Evolutionary conservation across 805 yeast genomes (phyloP).

Genomic region (Saccharomycopsis fermentans): DNA sequence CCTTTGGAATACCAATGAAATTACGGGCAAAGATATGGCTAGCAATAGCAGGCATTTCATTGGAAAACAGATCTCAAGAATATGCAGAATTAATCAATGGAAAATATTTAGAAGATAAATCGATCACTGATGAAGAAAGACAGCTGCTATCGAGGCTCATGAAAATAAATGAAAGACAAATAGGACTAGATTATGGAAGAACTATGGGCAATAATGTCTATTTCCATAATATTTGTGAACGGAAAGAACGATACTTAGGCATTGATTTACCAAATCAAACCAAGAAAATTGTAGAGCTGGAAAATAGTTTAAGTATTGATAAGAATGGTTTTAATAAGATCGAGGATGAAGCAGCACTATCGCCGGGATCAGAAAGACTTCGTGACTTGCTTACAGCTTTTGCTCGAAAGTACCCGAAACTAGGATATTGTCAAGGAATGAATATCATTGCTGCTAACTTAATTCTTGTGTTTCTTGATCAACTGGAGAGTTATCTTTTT

Average conservation of each 20-base stretch:
- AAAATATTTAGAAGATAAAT: constrained; percentile 22
- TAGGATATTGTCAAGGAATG: constrained; percentile 56
- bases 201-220: constrained; percentile 46
- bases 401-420: constrained; percentile 34
- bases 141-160: background rate
- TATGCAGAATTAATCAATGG: background rate
- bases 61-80: background rate
- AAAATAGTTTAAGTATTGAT: too few species aligned
- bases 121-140: background rate
- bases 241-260: background rate
- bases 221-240: constrained; percentile 39
- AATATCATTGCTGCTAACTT: constrained; percentile 47
- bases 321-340: background rate
- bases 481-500: constrained; percentile 47
- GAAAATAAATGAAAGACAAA: constrained; percentile 31
- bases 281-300: background rate
- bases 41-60: background rate
- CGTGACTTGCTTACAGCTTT: constrained; percentile 41
- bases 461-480: constrained; percentile 33
- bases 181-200: constrained; percentile 42
- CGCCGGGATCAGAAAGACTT: constrained; percentile 39
- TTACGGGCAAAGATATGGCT: constrained; percentile 41
- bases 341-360: background rate
- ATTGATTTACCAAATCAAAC: background rate
- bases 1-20: constrained; percentile 37